phyloP scores from a whole-genome alignment of 2,329 filamentous ascomycete genomes.

The Beauveria sp. region DNA sequence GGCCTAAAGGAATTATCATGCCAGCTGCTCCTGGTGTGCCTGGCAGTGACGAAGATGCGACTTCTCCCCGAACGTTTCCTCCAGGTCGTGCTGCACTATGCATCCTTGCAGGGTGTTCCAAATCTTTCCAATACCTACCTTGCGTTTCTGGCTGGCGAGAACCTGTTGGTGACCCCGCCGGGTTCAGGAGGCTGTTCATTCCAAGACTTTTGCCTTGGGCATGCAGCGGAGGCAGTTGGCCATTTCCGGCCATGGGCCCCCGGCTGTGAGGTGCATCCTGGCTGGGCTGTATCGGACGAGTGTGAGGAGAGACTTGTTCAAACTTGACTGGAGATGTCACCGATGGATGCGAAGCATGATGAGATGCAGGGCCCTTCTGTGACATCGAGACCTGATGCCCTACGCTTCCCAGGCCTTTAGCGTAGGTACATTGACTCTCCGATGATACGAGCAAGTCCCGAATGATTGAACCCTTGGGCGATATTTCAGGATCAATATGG shows the following conservation, averaged over 20 bases:
- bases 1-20: slow-evolving; percentile 20
- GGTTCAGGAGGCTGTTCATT: slow-evolving; percentile 33
- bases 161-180: slow-evolving; percentile 22
- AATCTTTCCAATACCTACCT: slow-evolving; percentile 16
- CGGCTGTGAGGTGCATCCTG: slow-evolving; percentile 19
- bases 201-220: slow-evolving; percentile 23
- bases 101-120: slow-evolving; percentile 15
- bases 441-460: slow-evolving; percentile 16
- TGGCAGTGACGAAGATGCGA: slow-evolving; percentile 26
- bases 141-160: slow-evolving; percentile 14
- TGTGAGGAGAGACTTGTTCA: slow-evolving; percentile 18
- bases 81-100: slow-evolving; percentile 17
- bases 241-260: slow-evolving; percentile 11
- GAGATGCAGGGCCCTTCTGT: slow-evolving; percentile 51
- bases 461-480: slow-evolving; percentile 18
- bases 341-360: slow-evolving; percentile 44
- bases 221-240: slow-evolving; percentile 17
- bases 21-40: slow-evolving; percentile 22
- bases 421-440: slow-evolving; percentile 50
- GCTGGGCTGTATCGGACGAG: slow-evolving; percentile 6
- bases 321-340: slow-evolving; percentile 36
- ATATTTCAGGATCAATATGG: slow-evolving; percentile 17
- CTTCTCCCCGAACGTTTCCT: slow-evolving; percentile 21
- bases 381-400: slow-evolving; percentile 58
- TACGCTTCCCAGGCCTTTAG: slow-evolving; percentile 41